Percentiles rank a stretch among this genome's conserved stretches.
These are phyloP conservation scores for Serendipita indica DNA, from an alignment of 768 basidiomycete species.

Conservation along the genomic window DNA sequence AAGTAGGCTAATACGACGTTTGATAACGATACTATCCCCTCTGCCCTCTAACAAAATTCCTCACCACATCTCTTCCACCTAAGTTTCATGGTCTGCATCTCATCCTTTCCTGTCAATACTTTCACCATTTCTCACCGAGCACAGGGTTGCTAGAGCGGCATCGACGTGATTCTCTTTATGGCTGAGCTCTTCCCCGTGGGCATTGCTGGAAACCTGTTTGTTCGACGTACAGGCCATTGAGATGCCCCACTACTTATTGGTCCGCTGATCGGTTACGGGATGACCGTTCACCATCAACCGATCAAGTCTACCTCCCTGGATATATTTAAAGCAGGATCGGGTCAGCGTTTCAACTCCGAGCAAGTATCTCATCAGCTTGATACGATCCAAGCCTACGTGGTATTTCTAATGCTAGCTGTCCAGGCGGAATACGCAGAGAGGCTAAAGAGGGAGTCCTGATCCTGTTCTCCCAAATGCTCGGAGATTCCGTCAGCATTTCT, in stretches of 20 bases:
- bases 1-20: no score
- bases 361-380: background rate
- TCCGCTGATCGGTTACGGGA: constrained; percentile 21
- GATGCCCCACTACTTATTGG: constrained; percentile 19
- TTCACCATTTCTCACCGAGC: constrained; percentile 23
- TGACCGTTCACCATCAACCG: constrained; percentile 22
- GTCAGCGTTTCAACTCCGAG: constrained; percentile 20
- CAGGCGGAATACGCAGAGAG: constrained; percentile 19
- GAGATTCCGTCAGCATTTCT: constrained; percentile 18
- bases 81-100: constrained; percentile 16
- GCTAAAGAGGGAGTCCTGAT: constrained; percentile 16
- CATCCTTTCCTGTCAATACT: constrained; percentile 20
- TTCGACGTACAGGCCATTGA: constrained; percentile 21
- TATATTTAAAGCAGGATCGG: constrained; percentile 26
- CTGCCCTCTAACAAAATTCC: no score
- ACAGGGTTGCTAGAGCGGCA: constrained; percentile 21
- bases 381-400: background rate
- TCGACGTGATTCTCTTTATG: constrained; percentile 26
- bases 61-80: no score
- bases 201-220: constrained; percentile 20
- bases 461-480: constrained; percentile 18
- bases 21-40: no score
- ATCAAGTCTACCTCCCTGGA: constrained; percentile 18
- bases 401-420: constrained; percentile 19
- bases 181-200: constrained; percentile 21